Base-by-base conservation (phyloP, 768 basidiomycete genomes). In the Sarcodon sp. region DNA sequence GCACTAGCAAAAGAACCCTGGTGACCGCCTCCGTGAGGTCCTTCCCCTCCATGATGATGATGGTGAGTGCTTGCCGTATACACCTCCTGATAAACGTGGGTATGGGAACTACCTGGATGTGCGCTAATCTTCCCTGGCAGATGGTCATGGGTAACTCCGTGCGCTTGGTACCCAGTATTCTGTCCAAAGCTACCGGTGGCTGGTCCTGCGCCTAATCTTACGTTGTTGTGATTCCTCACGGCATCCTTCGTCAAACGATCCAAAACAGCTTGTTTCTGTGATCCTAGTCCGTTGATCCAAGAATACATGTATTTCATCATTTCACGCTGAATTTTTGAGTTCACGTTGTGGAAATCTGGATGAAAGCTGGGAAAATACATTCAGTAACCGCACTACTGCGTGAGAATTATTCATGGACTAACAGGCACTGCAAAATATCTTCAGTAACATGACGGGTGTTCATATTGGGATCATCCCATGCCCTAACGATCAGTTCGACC, bases 401-500 rank as follows among this genome's bases (percentile, higher is more conserved):
- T 11, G 21, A 11, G n/a, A 4, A 21, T 12, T 39, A 15, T 4
- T 34, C 18, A 11, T 21, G 44, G 3, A 63, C 79, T 33, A 57
- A 83, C 83, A 87, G 57, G 69, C 77, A 79, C 52, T 80, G 71
- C 6, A 84, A 61, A 48, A 81, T 65, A 12, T 86, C 82, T 44
- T 86, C 82, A 0, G 71, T 74, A 8, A 77, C 55, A 35, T 69
- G 61, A 50, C 71, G 69, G 10, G 77, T 71, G 56, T 87, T 77
- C 18, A 78, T 55, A 0, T 73, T 77, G 39, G 58, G 62, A 54
- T 89, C 79, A 53, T 90, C 87, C 89, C 88, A 92, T 8, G 88
- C 87, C 54, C 79, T 80, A 38, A 73, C 77, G 8, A 92, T 74
- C n/a, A 71, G 63, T 31, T 65, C 75, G 6, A 87, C 87, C 1